phyloP scores from a whole-genome alignment of 768 basidiomycete genomes.

The Infundibulicybe gibba region DNA sequence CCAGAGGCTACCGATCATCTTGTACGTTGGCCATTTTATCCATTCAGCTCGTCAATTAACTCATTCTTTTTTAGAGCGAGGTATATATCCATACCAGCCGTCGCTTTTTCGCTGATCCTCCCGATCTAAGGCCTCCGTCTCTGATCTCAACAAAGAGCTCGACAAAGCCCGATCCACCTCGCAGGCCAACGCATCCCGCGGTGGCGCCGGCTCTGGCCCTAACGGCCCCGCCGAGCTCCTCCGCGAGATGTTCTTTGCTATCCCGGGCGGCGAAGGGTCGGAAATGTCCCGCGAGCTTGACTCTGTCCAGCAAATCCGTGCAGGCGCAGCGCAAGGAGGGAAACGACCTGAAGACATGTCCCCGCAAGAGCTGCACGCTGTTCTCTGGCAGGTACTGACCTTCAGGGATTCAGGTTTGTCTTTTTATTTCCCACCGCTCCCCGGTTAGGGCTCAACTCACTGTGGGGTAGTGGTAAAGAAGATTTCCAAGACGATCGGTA shows the following conservation, averaged over 20 bases:
- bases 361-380: constrained; percentile 82
- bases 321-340: constrained; percentile 54
- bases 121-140: constrained; percentile 67
- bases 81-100: constrained; percentile 11
- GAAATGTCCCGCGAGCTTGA: constrained; percentile 78
- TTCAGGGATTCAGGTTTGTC: constrained; percentile 75
- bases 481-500: constrained; percentile 71
- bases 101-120: neutral
- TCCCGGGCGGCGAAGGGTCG: constrained; percentile 59
- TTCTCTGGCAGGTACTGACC: constrained; percentile 81
- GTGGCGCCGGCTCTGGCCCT: constrained; percentile 28
- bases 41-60: neutral
- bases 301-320: constrained; percentile 64
- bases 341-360: constrained; percentile 78
- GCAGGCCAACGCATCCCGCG: constrained; percentile 16
- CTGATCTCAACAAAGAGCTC: constrained; percentile 80
- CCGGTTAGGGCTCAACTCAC: neutral
- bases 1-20: constrained; percentile 66
- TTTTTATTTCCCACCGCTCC: neutral
- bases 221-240: constrained; percentile 43
- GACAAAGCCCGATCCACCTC: constrained; percentile 62
- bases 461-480: constrained; percentile 59
- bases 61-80: constrained; percentile 23
- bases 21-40: constrained; percentile 26
- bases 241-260: constrained; percentile 53